Percentiles rank a stretch among this genome's conserved stretches.
Evolutionary conservation across 306 rosid species (phyloP).

Genomic region (Quercus agrifolia): DNA sequence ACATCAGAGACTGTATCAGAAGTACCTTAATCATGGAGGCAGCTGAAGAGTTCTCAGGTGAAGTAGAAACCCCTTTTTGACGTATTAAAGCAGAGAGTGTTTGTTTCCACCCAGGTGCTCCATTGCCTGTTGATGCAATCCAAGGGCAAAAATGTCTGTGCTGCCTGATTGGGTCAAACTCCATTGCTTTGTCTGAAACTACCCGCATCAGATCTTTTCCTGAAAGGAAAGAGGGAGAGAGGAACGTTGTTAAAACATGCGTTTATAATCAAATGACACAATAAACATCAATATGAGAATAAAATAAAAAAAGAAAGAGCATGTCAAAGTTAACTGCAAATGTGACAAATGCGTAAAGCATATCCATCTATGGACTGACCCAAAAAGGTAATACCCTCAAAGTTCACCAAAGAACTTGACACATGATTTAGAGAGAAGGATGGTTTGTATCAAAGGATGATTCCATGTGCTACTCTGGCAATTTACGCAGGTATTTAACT

Average conservation of each 20-base stretch:
- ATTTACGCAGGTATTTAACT: neutral
- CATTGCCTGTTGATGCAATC: slow-evolving; percentile 56
- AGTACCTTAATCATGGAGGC: slow-evolving; percentile 61
- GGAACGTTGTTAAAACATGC: slow-evolving; percentile 15
- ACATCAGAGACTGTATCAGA: neutral
- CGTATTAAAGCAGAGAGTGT: slow-evolving; percentile 65
- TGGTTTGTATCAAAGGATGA: neutral
- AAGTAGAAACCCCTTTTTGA: slow-evolving; percentile 41
- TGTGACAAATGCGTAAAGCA: slow-evolving; percentile 1
- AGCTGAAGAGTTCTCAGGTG: slow-evolving; percentile 47
- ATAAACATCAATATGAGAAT: neutral
- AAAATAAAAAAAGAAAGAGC: neutral
- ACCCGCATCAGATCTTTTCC: slow-evolving; percentile 43
- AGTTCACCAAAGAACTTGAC: neutral
- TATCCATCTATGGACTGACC: neutral
- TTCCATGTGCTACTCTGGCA: neutral
- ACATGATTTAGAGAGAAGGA: neutral
- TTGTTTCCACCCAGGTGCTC: slow-evolving; percentile 88
- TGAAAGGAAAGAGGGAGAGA: slow-evolving; percentile 26
- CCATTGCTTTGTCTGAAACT: slow-evolving; percentile 38
- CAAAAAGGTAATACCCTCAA: neutral
- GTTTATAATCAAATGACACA: slow-evolving; percentile 8
- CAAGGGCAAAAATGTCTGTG: slow-evolving; percentile 97
- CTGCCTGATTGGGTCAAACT: slow-evolving; percentile 90
- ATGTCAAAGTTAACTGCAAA: slow-evolving; percentile 1